These are phyloP conservation scores for Vanrija humicola DNA, from an alignment of 1,284 basidiomycete genomes.

Conservation along the genomic window DNA sequence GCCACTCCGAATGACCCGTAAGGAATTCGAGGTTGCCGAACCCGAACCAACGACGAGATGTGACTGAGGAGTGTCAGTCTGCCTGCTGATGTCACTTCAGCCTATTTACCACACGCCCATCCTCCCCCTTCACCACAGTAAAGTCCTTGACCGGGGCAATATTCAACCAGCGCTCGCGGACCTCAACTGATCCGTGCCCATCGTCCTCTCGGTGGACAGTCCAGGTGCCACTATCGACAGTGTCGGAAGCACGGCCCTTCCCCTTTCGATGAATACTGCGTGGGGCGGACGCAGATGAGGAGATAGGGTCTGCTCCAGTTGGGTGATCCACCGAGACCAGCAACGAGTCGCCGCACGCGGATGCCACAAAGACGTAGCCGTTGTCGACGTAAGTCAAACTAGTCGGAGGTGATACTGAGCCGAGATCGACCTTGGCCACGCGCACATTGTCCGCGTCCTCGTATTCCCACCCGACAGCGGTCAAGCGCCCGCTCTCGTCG, in stretches of 20 bases:
- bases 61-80: slow-evolving; percentile 50
- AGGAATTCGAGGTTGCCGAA: slow-evolving; percentile 69
- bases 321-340: slow-evolving; percentile 54
- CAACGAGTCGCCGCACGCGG: slow-evolving; percentile 76
- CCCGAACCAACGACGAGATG: slow-evolving; percentile 89
- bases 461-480: slow-evolving; percentile 60
- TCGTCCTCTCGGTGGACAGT: slow-evolving; percentile 29
- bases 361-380: slow-evolving; percentile 73
- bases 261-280: slow-evolving; percentile 20
- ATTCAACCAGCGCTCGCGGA: slow-evolving; percentile 67
- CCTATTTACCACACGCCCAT: slow-evolving; percentile 63
- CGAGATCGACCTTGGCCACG: slow-evolving; percentile 65
- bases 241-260: slow-evolving; percentile 28
- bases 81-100: slow-evolving; percentile 7
- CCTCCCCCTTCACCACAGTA: slow-evolving; percentile 67
- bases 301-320: not conserved
- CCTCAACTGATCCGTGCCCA: slow-evolving; percentile 50
- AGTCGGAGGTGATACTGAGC: slow-evolving; percentile 64
- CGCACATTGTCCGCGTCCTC: slow-evolving; percentile 45
- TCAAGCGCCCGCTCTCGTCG: slow-evolving; percentile 71
- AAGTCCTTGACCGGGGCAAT: slow-evolving; percentile 87
- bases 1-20: slow-evolving; percentile 79
- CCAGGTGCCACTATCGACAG: slow-evolving; percentile 51
- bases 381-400: slow-evolving; percentile 71
- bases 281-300: not conserved